Base-by-base conservation (phyloP, 108 stramenopile genomes). In the Cylindrotheca fusiformis region DNA sequence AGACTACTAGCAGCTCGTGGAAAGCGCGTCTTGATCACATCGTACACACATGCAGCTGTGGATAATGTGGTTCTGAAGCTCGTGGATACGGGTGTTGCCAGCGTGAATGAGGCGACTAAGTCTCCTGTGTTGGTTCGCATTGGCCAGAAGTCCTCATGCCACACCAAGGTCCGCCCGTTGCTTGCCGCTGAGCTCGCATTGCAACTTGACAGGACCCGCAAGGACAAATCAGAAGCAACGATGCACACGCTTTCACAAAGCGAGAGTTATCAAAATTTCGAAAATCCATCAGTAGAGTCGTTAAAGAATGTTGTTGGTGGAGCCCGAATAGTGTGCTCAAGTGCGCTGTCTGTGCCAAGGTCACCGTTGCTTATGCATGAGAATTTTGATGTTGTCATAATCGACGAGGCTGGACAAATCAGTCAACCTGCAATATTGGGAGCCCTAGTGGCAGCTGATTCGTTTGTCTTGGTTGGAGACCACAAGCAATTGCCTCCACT, bases 391-490 rank as follows among this genome's bases (percentile, higher is more conserved):
- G 84, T 93, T 52, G 95, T 94, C 45, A 94, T 99, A 33, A 89
- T 99, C n/a, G 99, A 99, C 60, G 99, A 99, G 69, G 97, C 97
- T 0, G 97, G 97, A 24, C 99, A 99, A 76, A 94, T 97, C 10
- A 83, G 79, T 32, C 94, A 97, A 74, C 97, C 97, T 10, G 93
- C 88, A 17, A 68, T 87, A 23, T 55, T 99, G 5, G 95, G 97
- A 18, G 90, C 96, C 8, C 72, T 98, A 3, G 79, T 86, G 58
- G 68, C 78, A 21, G 96, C 96, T 2, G 79, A 91, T 31, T 68
- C 54, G 1, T 99, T 99, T 66, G 80, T 98, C 12, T 78, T 99
- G 4, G 97, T 99, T 19, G 99, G 99, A 30, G 99, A 99, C 65
- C 96, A 97, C 65, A 86, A 91, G 76, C 99, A 99, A 74, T 86